These are phyloP conservation scores for Sechiopsis laciniata DNA, from an alignment of 306 rosid genomes.

Conservation along the genomic window DNA sequence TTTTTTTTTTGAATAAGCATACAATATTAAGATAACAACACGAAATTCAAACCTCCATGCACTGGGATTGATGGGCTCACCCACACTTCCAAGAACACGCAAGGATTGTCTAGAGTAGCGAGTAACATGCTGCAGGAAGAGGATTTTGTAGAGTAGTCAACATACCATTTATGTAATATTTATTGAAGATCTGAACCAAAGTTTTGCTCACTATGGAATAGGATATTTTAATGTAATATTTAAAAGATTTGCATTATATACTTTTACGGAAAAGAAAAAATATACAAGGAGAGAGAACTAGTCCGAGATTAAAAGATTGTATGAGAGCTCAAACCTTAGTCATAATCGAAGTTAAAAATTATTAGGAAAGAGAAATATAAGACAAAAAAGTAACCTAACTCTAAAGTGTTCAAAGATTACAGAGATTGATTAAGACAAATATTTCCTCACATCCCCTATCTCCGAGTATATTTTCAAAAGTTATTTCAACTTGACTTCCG, in stretches of 20 bases:
- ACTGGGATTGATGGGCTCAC: constrained; percentile 99
- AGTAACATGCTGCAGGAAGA: constrained; percentile 65
- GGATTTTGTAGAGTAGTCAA: constrained; percentile 13
- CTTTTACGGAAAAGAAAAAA: not conserved
- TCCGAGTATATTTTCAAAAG: not conserved
- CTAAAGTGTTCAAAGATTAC: not conserved
- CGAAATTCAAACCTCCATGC: constrained; percentile 73
- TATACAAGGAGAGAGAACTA: not conserved
- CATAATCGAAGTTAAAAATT: not conserved
- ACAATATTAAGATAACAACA: not conserved
- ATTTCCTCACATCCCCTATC: not conserved
- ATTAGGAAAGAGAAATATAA: not conserved
- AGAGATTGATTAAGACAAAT: not conserved
- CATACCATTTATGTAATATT: constrained; percentile 2
- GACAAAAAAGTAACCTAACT: not conserved
- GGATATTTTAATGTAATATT: not conserved
- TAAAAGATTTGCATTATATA: not conserved
- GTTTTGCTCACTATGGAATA: not conserved
- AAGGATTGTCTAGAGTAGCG: constrained; percentile 82
- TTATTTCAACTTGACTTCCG: not conserved
- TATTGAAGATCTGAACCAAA: constrained; percentile 5
- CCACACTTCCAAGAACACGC: constrained; percentile 89
- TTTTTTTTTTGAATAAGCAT: too few species aligned
- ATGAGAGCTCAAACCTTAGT: not conserved
- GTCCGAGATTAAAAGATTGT: not conserved